Evolutionary conservation across 2,329 filamentous ascomycete genomes (phyloP), one percentile per base, ranked within the genome.

Genomic region (Fusarium devonianum): DNA sequence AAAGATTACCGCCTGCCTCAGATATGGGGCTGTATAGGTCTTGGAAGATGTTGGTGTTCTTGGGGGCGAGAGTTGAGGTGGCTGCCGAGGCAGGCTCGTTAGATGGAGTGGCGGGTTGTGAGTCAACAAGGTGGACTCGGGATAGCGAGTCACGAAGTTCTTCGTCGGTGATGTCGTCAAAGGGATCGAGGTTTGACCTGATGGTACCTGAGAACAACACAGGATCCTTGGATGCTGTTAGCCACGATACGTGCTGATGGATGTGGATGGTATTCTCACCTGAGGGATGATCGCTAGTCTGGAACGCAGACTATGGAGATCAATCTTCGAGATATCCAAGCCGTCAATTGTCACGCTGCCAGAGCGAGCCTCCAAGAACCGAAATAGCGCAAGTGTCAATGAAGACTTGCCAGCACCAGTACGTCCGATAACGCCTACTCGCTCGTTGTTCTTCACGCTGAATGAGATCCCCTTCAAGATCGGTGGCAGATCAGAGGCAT

Each of bases 171-270:
- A 90, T 83, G 51, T 88, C 77, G 44, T 87, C 78, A 62, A 92
- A 92, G 1, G 89, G 86, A 65, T 94, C 90, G 4, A 94, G 78
- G 63, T 93, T 93, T 32, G 80, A 84, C 30, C 89, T 80, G 14
- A 94, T 76, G 0, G 89, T 92, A 16, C 90, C 90, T 1, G 86
- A 89, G 72, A 94, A 93, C 6, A 94, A 78, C 1, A 92, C 88
- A 0, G 90, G 89, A 59, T 93, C 89, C 72, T 92, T 59, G 2
- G 2, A 38, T 10, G 4, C 29, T 23, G 41, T 65, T 40, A 64
- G 58, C 39, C 3, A 19, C n/a, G n/a, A 7, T 7, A 12, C n/a
- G 2, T 13, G 3, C 8, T 18, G 6, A 12, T 16, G 22, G 12
- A 2, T n/a, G 32, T 3, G 5, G 18, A 4, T 30, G 12, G 11